Evolutionary conservation across 805 yeast genomes (phyloP).

Genomic region (Lipomyces mesembrius): DNA sequence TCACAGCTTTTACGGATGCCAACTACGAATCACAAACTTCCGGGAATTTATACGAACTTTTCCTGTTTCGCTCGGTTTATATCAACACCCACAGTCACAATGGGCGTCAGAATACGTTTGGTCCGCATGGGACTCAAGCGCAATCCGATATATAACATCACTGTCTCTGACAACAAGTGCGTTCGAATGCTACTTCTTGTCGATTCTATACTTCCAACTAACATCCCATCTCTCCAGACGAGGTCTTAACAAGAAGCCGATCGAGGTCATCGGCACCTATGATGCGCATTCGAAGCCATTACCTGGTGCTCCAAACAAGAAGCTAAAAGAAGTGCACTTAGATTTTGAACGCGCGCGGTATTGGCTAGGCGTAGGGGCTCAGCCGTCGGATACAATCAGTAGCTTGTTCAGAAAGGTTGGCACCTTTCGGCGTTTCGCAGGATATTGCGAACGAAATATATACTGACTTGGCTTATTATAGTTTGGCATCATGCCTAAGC

Average conservation of each 20-base stretch:
- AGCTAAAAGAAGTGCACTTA: constrained; percentile 76
- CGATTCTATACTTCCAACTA: neutral
- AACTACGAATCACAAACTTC: too few relatives aligned
- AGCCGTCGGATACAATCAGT: constrained; percentile 81
- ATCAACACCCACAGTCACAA: neutral
- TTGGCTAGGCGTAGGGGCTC: constrained; percentile 98
- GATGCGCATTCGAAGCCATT: constrained; percentile 78
- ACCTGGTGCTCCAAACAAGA: constrained; percentile 56
- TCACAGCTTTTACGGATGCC: too few relatives aligned
- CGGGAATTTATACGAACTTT: neutral
- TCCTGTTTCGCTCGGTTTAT: neutral
- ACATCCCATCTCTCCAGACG: constrained; percentile 19
- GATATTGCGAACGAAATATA: neutral
- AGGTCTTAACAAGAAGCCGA: constrained; percentile 54
- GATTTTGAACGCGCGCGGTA: constrained; percentile 90
- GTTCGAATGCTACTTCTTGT: constrained; percentile 17
- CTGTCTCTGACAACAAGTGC: constrained; percentile 69
- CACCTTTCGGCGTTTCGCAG: constrained; percentile 39
- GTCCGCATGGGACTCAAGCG: constrained; percentile 91
- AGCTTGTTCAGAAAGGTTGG: constrained; percentile 68
- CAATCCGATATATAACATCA: constrained; percentile 89
- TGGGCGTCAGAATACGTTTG: constrained; percentile 74
- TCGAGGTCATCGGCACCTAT: constrained; percentile 94
- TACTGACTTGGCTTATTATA: neutral
- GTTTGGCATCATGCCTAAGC: constrained; percentile 11